These are phyloP conservation scores for Claviceps digitariae DNA, from an alignment of 2,329 filamentous ascomycete genomes.

Conservation along the genomic window DNA sequence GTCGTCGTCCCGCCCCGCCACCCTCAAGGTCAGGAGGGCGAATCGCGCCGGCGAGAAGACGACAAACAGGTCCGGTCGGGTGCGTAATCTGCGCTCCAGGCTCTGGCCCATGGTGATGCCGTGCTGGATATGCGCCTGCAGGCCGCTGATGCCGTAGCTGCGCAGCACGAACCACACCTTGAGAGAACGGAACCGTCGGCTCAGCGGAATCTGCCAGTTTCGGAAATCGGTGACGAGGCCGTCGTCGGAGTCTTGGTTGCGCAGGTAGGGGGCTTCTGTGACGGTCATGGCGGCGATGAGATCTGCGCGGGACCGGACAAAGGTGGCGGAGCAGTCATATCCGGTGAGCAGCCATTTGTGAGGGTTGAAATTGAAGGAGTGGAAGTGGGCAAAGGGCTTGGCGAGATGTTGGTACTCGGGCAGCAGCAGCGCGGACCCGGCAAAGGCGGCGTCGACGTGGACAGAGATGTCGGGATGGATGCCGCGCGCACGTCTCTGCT, in stretches of 20 bases:
- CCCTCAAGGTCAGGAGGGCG: constrained; percentile 62
- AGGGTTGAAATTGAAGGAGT: constrained; percentile 91
- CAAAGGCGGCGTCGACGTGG: constrained; percentile 88
- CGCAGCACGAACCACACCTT: constrained; percentile 95
- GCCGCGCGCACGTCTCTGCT: constrained; percentile 12
- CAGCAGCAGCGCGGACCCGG: constrained; percentile 69
- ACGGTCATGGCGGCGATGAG: constrained; percentile 71
- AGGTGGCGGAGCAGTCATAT: constrained; percentile 76
- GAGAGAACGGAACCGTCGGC: constrained; percentile 71
- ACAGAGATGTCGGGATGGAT: constrained; percentile 57
- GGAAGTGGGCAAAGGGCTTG: constrained; percentile 49
- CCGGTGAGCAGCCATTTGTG: constrained; percentile 96
- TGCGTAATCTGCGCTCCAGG: constrained; percentile 49
- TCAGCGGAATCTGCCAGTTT: constrained; percentile 94
- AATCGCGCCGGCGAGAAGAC: constrained; percentile 64
- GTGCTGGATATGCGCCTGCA: constrained; percentile 59
- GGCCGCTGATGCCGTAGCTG: constrained; percentile 62
- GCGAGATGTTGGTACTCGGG: constrained; percentile 66
- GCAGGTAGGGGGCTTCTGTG: constrained; percentile 66
- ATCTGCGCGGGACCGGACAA: constrained; percentile 58
- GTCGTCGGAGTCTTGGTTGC: constrained; percentile 66
- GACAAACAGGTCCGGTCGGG: constrained; percentile 56
- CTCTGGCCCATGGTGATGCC: constrained; percentile 56
- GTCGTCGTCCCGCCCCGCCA: constrained; percentile 32
- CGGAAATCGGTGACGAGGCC: constrained; percentile 88